These are phyloP conservation scores for Cladophialophora chaetospira DNA, from an alignment of 2,329 filamentous ascomycete species.

Conservation along the genomic window DNA sequence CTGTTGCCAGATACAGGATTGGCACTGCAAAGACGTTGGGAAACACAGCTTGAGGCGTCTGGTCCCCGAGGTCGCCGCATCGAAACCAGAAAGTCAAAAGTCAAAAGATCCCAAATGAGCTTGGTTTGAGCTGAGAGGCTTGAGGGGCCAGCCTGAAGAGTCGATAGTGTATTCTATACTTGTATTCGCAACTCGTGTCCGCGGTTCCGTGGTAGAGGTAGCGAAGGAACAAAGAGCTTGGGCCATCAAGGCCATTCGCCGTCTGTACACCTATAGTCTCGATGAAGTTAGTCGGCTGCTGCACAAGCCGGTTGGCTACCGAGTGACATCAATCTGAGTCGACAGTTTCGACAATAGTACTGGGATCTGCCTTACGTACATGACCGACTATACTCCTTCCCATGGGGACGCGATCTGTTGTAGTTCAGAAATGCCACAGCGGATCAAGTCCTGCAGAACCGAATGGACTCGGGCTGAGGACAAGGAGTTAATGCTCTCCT, in stretches of 20 bases:
- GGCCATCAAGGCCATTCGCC: slow-evolving; percentile 9
- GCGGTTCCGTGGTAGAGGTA: background rate
- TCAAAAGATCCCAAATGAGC: background rate
- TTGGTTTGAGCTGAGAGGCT: background rate
- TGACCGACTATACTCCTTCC: too few species aligned
- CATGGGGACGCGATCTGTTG: too few species aligned
- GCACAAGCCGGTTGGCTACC: slow-evolving; percentile 22
- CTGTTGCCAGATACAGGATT: slow-evolving; percentile 5
- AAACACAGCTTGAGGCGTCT: background rate
- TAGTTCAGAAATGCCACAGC: too few species aligned
- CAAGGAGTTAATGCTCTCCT: too few species aligned
- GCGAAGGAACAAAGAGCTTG: background rate
- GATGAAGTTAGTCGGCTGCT: slow-evolving; percentile 15
- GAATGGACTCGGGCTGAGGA: too few species aligned
- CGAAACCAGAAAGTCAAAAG: background rate
- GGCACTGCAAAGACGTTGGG: background rate
- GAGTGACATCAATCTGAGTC: background rate
- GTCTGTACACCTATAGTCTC: slow-evolving; percentile 4
- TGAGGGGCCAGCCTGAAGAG: background rate
- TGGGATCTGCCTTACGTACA: too few species aligned
- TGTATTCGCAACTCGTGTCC: slow-evolving; percentile 9
- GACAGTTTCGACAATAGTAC: too few species aligned
- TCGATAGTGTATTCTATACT: background rate
- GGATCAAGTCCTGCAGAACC: too few species aligned
- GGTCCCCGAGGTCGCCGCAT: slow-evolving; percentile 12